Evolutionary conservation across 345 rosid species (phyloP).

Genomic region (Firmiana major): DNA sequence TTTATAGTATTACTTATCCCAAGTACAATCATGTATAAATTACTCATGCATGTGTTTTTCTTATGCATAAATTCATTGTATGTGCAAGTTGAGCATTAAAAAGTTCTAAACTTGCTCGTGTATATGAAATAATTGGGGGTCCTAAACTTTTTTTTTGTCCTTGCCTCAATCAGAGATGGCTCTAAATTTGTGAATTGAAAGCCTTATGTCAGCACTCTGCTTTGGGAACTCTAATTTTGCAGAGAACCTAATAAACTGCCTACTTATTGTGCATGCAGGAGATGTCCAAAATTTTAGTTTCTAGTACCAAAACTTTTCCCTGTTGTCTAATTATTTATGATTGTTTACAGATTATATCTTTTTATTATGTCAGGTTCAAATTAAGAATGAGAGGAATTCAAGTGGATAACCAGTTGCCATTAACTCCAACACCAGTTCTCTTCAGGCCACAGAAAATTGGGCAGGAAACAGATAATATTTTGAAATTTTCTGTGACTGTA

Average conservation of each 20-base stretch:
- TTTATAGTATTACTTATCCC: neutral
- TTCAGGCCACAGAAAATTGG: conserved; percentile 84
- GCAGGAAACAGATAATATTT: conserved; percentile 60
- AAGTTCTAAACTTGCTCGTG: neutral
- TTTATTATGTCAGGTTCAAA: conserved; percentile 58
- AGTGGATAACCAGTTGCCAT: conserved; percentile 94
- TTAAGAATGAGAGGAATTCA: conserved; percentile 79
- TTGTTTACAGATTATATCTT: neutral
- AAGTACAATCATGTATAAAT: neutral
- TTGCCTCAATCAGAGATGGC: neutral
- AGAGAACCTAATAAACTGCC: neutral
- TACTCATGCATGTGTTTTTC: neutral
- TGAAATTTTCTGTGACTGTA: conserved; percentile 73
- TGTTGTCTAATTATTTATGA: neutral
- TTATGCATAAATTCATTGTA: neutral
- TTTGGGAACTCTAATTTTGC: neutral
- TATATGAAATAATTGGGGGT: neutral
- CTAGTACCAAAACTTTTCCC: neutral
- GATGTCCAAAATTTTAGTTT: neutral
- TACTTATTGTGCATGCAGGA: neutral
- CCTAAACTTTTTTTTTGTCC: neutral
- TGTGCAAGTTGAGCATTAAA: neutral
- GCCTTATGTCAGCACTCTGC: neutral
- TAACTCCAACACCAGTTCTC: conserved; percentile 93
- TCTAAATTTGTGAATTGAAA: neutral